Base-by-base conservation (phyloP, 2,329 filamentous ascomycete species). In the Fusarium odoratissimum region DNA sequence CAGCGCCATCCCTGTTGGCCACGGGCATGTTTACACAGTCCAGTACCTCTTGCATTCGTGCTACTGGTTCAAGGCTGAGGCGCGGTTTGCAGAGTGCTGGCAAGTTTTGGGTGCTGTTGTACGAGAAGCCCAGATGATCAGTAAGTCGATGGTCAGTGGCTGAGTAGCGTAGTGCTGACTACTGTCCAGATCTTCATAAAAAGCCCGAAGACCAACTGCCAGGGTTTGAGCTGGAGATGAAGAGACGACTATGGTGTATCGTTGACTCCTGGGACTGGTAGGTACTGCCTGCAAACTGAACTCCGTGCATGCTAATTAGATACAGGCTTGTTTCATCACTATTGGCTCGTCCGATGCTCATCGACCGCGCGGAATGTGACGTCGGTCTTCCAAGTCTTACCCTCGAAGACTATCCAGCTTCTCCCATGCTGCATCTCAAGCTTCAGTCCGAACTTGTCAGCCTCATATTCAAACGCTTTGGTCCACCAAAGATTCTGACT, bases 211-310 rank as follows among this genome's bases (percentile, higher is more conserved):
- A 16, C 5, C 58, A 69, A 19, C 9, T 69, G 3, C 58, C 58
- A 2, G 66, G 65, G 0, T 69, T 69, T 17, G 66, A 69, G 16
- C 17, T 69, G 10, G 66, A 69, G 14, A 69, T 69, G 66, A 69
- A 69, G 28, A 45, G 59, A 9, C 58, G 66, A 8, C 21, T 69
- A 2, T 69, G 66, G 66, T 69, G 66, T 11, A 64, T 69, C 10
- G 65, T 69, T 3, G 66, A 69, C 46, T 69, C 66, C 1, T 69
- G 66, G 66, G 66, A 69, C 37, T 69, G 66, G 66, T 69, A 28
- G 38, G 59, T 6, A 8, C 3, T 13, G 2, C 3, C 8, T 23
- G 1, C 2, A 14, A 2, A 5, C 0, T n/a, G 4, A 1, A 17
- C 4, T 9, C 4, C 3, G 2, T 3, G 1, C 1, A 23, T 44